Evolutionary conservation across 257 asterid genomes (phyloP), one percentile per base, ranked within the genome.

Genomic region (Rubia yunnanensis): DNA sequence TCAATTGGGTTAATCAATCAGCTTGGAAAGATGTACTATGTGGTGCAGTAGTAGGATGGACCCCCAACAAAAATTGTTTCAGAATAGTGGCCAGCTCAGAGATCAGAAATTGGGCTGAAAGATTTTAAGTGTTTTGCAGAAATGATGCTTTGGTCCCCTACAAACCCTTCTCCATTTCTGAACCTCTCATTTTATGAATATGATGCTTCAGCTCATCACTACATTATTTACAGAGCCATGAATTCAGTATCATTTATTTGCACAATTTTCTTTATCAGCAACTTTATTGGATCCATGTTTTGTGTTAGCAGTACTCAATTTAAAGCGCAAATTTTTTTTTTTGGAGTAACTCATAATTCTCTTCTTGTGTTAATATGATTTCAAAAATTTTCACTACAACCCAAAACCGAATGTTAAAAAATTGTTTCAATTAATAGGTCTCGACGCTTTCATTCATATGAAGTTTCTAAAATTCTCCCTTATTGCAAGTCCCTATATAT

Each of bases 221-320:
- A 44, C 52, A 54, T 54, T 23, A 64, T 48, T 24, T 18, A 66
- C 68, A 63, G 49, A 62, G 55, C 71, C 70, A 41, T 58, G 77
- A 76, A 76, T 72, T 76, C 77, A 64, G 77, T 68, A 77, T 58
- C 56, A 67, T 73, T 67, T 30, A 73, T 41, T 30, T 20, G 32
- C 31, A 1, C 52, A n/a, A 44, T 39, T 39, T 63, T 30, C 34
- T 15, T 63, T 41, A 22, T 44, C 36, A 63, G 17, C 32, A 39
- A 22, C 67, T 24, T 2, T 36, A 14, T 39, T 39, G 3, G 7
- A 58, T 58, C 58, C 27, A 60, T 56, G 1, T n/a, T 20, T 15
- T 44, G 1, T 10, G 20, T 44, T 13, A 13, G 13, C 10, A 18
- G 5, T 54, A 36, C 35, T 5, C 35, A 9, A 61, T n/a, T n/a